A percentile compares a stretch with the other conserved stretches of the same genome.
phyloP scores from a whole-genome alignment of 139 green algal genomes.

The Nannochloris sp. region DNA sequence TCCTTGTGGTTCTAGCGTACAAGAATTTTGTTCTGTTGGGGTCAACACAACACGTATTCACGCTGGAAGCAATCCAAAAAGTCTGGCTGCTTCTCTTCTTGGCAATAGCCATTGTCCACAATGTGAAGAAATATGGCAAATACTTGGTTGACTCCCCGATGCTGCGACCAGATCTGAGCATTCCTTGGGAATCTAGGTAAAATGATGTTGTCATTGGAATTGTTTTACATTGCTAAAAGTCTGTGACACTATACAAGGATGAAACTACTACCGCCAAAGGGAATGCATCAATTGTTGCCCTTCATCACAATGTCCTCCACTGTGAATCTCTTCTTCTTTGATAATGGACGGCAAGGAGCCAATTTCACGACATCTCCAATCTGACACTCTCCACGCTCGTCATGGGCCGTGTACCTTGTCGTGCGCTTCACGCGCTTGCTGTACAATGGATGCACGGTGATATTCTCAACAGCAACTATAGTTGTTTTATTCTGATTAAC shows the following conservation, averaged over 20 bases:
- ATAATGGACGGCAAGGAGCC: slow-evolving; percentile 18
- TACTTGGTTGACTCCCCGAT: slow-evolving; percentile 53
- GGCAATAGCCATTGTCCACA: slow-evolving; percentile 25
- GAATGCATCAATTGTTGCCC: no score
- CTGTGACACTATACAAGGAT: background rate
- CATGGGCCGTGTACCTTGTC: slow-evolving; percentile 36
- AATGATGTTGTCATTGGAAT: no score
- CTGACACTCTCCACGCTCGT: slow-evolving; percentile 20
- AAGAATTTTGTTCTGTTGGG: no score
- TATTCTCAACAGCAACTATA: slow-evolving; percentile 27
- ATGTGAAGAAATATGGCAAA: slow-evolving; percentile 45
- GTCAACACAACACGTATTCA: no score
- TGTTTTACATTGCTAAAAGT: no score
- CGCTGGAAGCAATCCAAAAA: no score
- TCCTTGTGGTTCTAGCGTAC: no score
- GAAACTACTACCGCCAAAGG: no score
- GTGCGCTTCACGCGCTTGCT: slow-evolving; percentile 27
- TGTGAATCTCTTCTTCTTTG: slow-evolving; percentile 34
- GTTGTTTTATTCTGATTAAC: slow-evolving; percentile 38
- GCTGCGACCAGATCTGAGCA: slow-evolving; percentile 53
- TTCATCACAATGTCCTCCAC: slow-evolving; percentile 11
- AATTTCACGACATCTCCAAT: slow-evolving; percentile 34
- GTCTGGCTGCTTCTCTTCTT: slow-evolving; percentile 42
- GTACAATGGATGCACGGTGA: slow-evolving; percentile 30
- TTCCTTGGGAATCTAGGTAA: slow-evolving; percentile 24